Evolutionary conservation across 495 filamentous ascomycete genomes (phyloP), one percentile per base, ranked within the genome.

Genomic region (Poronia punctata): DNA sequence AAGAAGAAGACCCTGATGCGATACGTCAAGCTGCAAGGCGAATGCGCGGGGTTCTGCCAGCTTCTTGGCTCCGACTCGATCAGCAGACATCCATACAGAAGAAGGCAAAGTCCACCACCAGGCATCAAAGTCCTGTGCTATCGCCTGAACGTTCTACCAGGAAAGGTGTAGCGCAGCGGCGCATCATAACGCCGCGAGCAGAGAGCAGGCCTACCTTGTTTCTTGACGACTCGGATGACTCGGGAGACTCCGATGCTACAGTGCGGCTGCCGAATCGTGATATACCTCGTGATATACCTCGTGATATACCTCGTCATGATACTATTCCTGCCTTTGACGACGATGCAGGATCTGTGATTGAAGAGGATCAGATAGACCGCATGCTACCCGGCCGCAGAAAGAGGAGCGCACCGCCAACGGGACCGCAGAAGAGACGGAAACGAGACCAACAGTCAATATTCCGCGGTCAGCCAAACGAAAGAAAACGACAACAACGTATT

Each of bases 51-150:
- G 88, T 95, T 11, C 72, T 97, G 29, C 89, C 90, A 24, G 90
- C 90, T 4, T 96, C 90, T 3, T 95, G 84, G 82, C 70, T 93
- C 30, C 77, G 84, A 47, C 66, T 97, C 26, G 80, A 95, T 49
- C 64, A 68, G 37, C 58, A 61, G 43, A 48, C 57, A 18, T 36
- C 54, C n/a, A 59, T 34, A 50, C 59, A 37, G 38, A 43, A 19
- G 11, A 41, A 26, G 27, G 27, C 35, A 10, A 44, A 45, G 14
- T 16, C 42, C n/a, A 38, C 15, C 10, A 11, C 51, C 56, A 62
- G 43, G 48, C 70, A 52, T 50, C 70, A 41, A 53, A 68, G 58
- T 48, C 64, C 43, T 12, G 61, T 58, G 11, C 58, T 32, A 12
- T 50, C 53, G 4, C 54, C 52, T 9, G 52, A 67, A 26, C 53